Base-by-base conservation (phyloP, 306 rosid species). In the Oxytropis ochrocephala region DNA sequence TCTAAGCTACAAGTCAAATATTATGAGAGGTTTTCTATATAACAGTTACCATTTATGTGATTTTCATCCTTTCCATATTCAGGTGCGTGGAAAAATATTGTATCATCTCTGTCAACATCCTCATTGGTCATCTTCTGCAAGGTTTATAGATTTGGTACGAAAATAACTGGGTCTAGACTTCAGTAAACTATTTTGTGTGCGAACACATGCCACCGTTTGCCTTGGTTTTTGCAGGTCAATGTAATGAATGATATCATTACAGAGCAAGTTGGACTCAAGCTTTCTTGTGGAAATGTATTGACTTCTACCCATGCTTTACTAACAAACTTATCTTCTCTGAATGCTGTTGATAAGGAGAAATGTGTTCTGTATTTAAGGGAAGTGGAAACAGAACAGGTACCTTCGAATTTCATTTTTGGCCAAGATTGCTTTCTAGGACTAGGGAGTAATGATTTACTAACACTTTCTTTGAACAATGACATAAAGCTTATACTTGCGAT, bases 81-180 rank as follows among this genome's bases (percentile, higher is more conserved):
- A 93, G 98, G 96, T 90, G 55, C 72, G 81, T 41, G 98, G 80
- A 73, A 75, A 84, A 71, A 82, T 93, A 65, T 69, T 88, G 48
- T 74, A 79, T 36, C 71, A 75, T 72, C 96, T 93, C 59, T 85
- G 96, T 79, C 86, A 77, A 76, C 86, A 86, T 74, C 87, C 89
- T 50, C 74, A 70, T 64, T 86, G 96, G 98, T 70, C 95, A 11
- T 81, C 90, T 75, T 66, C 81, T 65, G 68, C 83, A 79, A 86
- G 78, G 68, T 72, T 90, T 73, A 43, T 72, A 44, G 81, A 83
- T 71, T 75, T 88, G 98, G 98, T 92, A 91, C 36, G 78, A 7
- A 57, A 79, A 57, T 49, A 19, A 67, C 62, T 11, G 41, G 70
- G 73, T 61, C n/a, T n/a, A 18, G 19, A 55, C 67, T 73, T 44